Percentiles rank a stretch among this genome's conserved stretches.
Evolutionary conservation across 2,329 filamentous ascomycete species (phyloP).

Genomic region (Sclerotinia trifoliorum): DNA sequence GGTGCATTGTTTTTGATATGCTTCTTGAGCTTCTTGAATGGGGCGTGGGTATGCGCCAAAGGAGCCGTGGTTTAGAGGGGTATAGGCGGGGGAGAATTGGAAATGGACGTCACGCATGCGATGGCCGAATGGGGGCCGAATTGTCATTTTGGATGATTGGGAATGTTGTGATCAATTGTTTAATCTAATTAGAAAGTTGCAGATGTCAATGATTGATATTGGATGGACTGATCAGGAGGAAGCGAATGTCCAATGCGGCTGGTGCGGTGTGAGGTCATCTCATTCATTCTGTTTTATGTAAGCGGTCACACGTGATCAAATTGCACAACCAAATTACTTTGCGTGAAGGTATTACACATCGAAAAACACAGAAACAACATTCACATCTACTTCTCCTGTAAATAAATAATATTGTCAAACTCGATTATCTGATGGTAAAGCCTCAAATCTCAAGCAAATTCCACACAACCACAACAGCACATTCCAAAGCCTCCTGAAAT

Average conservation of each 20-base stretch:
- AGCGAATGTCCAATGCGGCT: not conserved
- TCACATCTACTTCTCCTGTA: too few species aligned
- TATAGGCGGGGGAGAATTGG: constrained; percentile 32
- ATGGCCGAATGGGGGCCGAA: constrained; percentile 30
- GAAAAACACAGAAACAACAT: too few species aligned
- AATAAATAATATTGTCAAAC: not conserved
- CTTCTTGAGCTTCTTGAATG: constrained; percentile 62
- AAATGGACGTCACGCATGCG: constrained; percentile 32
- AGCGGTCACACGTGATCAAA: not conserved
- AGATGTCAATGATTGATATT: not conserved
- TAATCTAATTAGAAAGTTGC: not conserved
- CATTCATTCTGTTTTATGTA: too few species aligned
- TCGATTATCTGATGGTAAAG: not conserved
- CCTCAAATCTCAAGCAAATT: not conserved
- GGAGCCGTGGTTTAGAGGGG: constrained; percentile 53
- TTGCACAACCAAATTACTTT: not conserved
- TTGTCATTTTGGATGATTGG: not conserved
- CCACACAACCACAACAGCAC: not conserved
- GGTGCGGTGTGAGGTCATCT: not conserved
- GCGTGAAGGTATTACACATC: too few species aligned
- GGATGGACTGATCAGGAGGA: not conserved
- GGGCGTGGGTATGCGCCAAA: constrained; percentile 71
- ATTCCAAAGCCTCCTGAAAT: not conserved
- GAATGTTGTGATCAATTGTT: not conserved
- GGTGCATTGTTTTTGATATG: constrained; percentile 64